Evolutionary conservation across 164 flowering plant species (phyloP).

Genomic region (Kingdonia uniflora): DNA sequence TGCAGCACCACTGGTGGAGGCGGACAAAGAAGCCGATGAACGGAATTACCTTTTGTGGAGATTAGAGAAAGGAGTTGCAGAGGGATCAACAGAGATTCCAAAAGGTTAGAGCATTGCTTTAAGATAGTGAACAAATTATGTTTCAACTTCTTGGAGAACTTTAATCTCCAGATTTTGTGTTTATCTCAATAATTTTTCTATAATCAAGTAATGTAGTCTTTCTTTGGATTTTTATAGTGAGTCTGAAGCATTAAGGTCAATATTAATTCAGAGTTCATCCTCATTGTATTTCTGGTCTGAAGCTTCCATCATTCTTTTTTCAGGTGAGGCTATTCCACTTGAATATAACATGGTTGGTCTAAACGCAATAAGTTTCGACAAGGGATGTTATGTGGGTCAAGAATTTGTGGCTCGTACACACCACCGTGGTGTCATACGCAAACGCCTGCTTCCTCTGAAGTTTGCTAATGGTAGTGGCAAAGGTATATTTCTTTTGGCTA

Average conservation of each 20-base stretch:
- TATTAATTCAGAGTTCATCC: too few species aligned
- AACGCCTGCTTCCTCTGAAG: conserved; percentile 70
- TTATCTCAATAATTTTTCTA: too few species aligned
- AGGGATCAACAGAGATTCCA: conserved; percentile 85
- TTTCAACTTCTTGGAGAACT: too few species aligned
- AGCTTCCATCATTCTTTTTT: not conserved
- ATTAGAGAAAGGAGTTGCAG: conserved; percentile 83
- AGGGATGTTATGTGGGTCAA: conserved; percentile 97
- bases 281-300: not conserved
- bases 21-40: conserved; percentile 76
- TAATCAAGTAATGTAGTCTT: too few species aligned
- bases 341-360: conserved; percentile 83
- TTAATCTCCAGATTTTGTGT: too few species aligned
- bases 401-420: conserved; percentile 88
- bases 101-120: conserved; percentile 43
- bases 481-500: conserved; percentile 22
- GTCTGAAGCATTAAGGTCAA: too few species aligned
- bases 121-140: too few species aligned
- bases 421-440: conserved; percentile 81
- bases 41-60: conserved; percentile 63
- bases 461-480: conserved; percentile 44
- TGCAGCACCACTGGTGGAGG: conserved; percentile 88
- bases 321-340: conserved; percentile 91
- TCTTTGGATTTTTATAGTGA: too few species aligned
- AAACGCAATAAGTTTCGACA: conserved; percentile 88